Evolutionary conservation across 495 filamentous ascomycete genomes (phyloP).

Genomic region (Thermothielavioides terrestris): DNA sequence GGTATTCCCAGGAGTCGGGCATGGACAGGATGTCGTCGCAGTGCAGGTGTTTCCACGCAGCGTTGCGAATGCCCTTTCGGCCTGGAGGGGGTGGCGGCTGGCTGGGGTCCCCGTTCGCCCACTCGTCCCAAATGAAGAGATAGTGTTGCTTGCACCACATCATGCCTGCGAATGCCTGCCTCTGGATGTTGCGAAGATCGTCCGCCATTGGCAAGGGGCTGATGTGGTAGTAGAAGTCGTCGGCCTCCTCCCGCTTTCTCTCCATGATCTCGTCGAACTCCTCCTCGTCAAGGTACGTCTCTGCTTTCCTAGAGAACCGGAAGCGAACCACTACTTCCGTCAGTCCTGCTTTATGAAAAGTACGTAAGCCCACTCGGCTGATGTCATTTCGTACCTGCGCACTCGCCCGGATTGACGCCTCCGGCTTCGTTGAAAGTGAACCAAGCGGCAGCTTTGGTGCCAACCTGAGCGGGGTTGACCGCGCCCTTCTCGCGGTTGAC

Average conservation of each 20-base stretch:
- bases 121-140: conserved; percentile 94
- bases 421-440: conserved; percentile 83
- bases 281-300: conserved; percentile 81
- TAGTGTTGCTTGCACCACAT: conserved; percentile 98
- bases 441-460: conserved; percentile 88
- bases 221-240: conserved; percentile 91
- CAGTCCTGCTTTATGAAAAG: not conserved
- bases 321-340: conserved; percentile 69
- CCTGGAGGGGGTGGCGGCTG: conserved; percentile 74
- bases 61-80: conserved; percentile 74
- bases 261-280: conserved; percentile 87
- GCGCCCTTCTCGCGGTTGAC: conserved; percentile 71
- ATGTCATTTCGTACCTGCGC: conserved; percentile 45
- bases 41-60: conserved; percentile 86
- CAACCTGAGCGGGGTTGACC: conserved; percentile 68
- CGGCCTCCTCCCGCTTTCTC: conserved; percentile 72
- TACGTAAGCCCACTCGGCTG: too few relatives aligned
- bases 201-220: conserved; percentile 92
- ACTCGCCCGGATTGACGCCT: conserved; percentile 80
- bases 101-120: conserved; percentile 70
- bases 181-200: conserved; percentile 88
- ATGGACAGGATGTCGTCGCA: conserved; percentile 93
- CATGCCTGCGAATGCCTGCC: conserved; percentile 92
- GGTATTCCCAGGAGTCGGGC: conserved; percentile 98
- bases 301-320: conserved; percentile 63